Conservation (phyloP, 139 green algal species). For the Dunaliella primolecta region DNA sequence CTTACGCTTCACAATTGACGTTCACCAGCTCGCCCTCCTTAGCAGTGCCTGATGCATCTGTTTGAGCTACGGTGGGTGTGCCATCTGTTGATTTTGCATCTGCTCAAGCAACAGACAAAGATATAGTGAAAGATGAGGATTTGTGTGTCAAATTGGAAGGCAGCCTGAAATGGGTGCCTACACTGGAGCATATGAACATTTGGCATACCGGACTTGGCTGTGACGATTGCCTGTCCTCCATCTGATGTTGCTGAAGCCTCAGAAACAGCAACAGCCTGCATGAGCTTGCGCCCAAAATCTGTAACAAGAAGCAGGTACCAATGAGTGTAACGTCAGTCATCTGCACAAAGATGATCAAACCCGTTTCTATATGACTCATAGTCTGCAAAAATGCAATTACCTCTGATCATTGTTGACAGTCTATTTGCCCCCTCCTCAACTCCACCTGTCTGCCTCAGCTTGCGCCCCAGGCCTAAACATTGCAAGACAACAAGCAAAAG, state of each 20-base stretch:
- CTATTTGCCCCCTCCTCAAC: no score
- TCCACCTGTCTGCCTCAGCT: no score
- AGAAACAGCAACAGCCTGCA: neutral
- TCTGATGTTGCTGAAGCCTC: neutral
- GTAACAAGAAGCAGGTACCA: neutral
- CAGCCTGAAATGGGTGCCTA: neutral
- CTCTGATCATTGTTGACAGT: neutral
- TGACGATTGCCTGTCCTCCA: neutral
- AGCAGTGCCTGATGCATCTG: neutral
- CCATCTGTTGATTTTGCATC: neutral
- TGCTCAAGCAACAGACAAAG: neutral
- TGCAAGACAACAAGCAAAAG: no score
- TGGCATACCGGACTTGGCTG: neutral
- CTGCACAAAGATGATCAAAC: neutral
- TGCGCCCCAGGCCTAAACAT: no score
- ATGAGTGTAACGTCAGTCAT: neutral
- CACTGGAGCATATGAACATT: neutral
- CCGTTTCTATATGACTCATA: neutral
- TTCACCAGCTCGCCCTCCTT: neutral
- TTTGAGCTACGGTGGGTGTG: neutral
- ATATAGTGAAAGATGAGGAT: neutral
- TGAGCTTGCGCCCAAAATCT: neutral
- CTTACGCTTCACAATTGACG: neutral
- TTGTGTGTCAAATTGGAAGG: neutral
- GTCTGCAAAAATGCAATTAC: neutral